Conservation (phyloP, 345 rosid species). For the Psidium friedrichsthalianum region DNA sequence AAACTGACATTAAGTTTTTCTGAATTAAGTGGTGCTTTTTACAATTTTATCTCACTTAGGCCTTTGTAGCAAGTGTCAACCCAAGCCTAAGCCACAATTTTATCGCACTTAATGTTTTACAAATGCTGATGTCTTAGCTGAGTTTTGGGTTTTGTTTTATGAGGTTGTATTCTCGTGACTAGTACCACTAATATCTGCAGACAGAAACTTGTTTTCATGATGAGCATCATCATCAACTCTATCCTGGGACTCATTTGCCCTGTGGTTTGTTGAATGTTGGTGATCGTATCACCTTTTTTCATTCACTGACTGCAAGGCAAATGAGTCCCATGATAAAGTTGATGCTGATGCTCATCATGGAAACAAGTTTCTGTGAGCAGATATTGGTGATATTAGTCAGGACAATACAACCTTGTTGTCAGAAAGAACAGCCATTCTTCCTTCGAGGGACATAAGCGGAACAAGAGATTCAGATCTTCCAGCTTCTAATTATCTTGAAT, state of each 20-base stretch:
- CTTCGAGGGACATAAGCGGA: not conserved
- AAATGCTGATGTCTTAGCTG: not conserved
- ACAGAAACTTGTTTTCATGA: not conserved
- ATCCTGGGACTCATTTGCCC: not conserved
- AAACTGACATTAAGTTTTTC: not conserved
- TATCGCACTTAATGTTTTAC: not conserved
- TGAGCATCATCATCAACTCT: not conserved
- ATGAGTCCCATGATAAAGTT: too few relatives aligned
- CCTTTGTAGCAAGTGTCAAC: not conserved
- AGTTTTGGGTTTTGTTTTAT: not conserved
- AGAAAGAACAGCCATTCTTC: not conserved
- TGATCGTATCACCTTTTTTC: not conserved
- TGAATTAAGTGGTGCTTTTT: not conserved
- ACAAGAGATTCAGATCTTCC: conserved; percentile 7
- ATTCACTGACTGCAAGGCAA: not conserved
- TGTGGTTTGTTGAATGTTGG: not conserved
- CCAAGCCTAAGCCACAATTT: not conserved
- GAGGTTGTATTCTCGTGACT: not conserved
- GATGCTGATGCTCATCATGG: not conserved
- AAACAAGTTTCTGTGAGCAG: not conserved
- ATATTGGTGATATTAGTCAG: not conserved
- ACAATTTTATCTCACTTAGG: not conserved
- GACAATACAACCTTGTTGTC: not conserved
- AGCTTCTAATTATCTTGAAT: not conserved
- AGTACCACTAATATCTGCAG: not conserved